Conservation (phyloP, 2,329 filamentous ascomycete species). For the Blastomyces silverae region DNA sequence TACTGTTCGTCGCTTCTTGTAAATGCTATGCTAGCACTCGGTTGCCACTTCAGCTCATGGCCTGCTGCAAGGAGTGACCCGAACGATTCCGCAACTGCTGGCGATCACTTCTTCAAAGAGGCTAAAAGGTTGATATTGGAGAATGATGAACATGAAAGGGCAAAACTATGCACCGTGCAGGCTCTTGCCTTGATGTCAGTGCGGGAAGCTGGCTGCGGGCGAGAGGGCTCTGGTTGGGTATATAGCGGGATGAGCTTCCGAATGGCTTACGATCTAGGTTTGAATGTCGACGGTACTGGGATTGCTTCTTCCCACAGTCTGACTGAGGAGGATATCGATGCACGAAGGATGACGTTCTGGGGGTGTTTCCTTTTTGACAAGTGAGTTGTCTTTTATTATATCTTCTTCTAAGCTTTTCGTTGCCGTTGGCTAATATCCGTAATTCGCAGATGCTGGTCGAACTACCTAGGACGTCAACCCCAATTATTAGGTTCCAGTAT, state of each 20-base stretch:
- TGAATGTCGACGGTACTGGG: constrained; percentile 74
- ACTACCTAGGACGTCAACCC: constrained; percentile 85
- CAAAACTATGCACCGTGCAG: constrained; percentile 82
- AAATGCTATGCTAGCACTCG: constrained; percentile 87
- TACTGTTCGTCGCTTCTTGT: constrained; percentile 88
- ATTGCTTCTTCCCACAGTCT: constrained; percentile 56
- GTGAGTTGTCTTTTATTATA: constrained; percentile 34
- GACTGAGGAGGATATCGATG: constrained; percentile 79
- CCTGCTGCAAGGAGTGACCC: constrained; percentile 63
- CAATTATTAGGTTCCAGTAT: constrained; percentile 74
- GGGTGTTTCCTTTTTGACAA: constrained; percentile 98
- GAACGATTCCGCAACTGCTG: constrained; percentile 74
- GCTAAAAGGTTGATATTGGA: constrained; percentile 84
- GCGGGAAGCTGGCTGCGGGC: constrained; percentile 84
- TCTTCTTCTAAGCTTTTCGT: neutral
- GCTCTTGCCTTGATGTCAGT: constrained; percentile 94
- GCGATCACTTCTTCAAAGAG: constrained; percentile 93
- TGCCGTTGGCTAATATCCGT: neutral
- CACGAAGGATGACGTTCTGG: constrained; percentile 89
- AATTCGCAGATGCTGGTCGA: constrained; percentile 70
- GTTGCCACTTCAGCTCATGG: constrained; percentile 83
- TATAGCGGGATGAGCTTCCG: constrained; percentile 98
- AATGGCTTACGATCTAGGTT: constrained; percentile 89
- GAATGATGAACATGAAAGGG: constrained; percentile 87
- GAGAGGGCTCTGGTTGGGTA: constrained; percentile 95